Percentiles rank a stretch among this genome's conserved stretches.
Conservation (phyloP, 164 flowering plant genomes). For the Dillenia suffruticosa region DNA sequence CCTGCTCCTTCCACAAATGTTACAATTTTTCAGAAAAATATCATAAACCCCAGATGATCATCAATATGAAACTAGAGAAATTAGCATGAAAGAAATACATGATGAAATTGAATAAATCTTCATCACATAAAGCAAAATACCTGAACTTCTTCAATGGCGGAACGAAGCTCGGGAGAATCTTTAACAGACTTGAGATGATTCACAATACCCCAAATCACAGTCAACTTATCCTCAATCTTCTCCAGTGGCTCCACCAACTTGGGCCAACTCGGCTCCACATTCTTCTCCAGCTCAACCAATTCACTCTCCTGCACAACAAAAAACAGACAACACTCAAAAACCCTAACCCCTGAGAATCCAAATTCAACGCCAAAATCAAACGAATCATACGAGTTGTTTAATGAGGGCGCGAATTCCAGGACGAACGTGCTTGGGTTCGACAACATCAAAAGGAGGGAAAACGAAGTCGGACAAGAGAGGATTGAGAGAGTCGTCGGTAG, state of each 20-base stretch:
- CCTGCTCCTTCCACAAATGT: no score
- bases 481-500: conserved; percentile 17
- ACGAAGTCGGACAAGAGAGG: conserved; percentile 67
- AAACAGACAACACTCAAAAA: not conserved
- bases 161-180: conserved; percentile 79
- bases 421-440: conserved; percentile 73
- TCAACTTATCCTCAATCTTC: conserved; percentile 64
- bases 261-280: conserved; percentile 88
- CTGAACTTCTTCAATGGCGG: conserved; percentile 97
- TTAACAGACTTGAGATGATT: conserved; percentile 90
- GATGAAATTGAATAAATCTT: not conserved
- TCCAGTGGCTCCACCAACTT: conserved; percentile 89
- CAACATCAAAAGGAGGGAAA: conserved; percentile 81
- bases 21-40: no score
- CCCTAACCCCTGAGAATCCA: not conserved
- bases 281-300: conserved; percentile 71
- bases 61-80: no score
- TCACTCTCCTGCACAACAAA: conserved; percentile 57
- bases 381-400: conserved; percentile 46
- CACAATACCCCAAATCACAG: conserved; percentile 88
- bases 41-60: no score
- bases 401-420: conserved; percentile 76
- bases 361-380: not conserved
- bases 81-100: not conserved
- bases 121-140: conserved; percentile 18